Evolutionary conservation across 805 yeast species (phyloP), one percentile per base, ranked within the genome.

Genomic region (Lipomyces yamadae): DNA sequence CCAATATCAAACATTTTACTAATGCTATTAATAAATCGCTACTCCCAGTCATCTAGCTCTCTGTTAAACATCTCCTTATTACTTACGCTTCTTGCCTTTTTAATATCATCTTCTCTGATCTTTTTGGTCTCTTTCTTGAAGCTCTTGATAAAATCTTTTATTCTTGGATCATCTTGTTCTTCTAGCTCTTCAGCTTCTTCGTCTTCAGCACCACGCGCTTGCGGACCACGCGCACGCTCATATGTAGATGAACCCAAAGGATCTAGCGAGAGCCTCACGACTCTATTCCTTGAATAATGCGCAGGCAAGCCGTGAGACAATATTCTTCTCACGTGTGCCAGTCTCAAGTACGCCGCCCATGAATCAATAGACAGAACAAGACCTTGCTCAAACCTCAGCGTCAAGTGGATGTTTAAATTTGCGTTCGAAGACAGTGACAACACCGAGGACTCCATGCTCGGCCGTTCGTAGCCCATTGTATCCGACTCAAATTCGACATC

Each of bases 301-400:
- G 60, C 63, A 4, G 72, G 72, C n/a, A 72, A 63, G 13, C 74
- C 74, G 48, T 70, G 67, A 1, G 71, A 60, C 30, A 72, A 33
- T 4, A 72, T 52, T 8, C 62, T 56, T 29, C 73, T 64, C 50
- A 72, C 52, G 13, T 62, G 70, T n/a, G 66, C 53, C 52, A 72
- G 52, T 8, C 74, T 64, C 34, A 68, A 62, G 39, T 61, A 64
- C 15, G 62, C 65, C 18, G 63, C 68, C 74, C 74, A 72, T 1
- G 74, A 67, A 42, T 72, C 70, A 39, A 72, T 60, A n/a, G 60
- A 35, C 4, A 71, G 59, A 10, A 48, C 55, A 5, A 60, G 54
- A 1, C 60, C 58, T 56, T 39, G 42, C 33, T 70, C 74, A 56
- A 72, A 72, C 45, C 68, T 70, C 37, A 72, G 60, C n/a, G 59